These are phyloP conservation scores for Candida dajiaensis DNA, from an alignment of 805 yeast genomes.

Conservation along the genomic window DNA sequence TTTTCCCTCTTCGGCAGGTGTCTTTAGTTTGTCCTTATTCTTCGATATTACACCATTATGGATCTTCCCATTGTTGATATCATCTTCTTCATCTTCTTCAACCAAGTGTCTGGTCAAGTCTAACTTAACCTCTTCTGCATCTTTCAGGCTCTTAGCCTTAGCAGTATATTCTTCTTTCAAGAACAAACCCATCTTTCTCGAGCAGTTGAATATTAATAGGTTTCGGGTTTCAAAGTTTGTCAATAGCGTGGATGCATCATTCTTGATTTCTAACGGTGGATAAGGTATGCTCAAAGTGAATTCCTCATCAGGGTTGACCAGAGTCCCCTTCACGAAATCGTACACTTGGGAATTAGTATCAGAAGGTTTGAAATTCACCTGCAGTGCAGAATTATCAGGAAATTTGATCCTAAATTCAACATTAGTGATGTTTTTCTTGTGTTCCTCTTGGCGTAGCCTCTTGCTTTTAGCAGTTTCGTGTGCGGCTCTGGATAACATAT, in stretches of 20 bases:
- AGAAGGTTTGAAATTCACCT: conserved; percentile 40
- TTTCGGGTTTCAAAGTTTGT: conserved; percentile 43
- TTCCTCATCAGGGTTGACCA: conserved; percentile 23
- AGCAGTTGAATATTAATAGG: conserved; percentile 30
- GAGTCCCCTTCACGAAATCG: conserved; percentile 21
- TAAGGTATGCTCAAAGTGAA: conserved; percentile 42
- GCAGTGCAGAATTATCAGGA: conserved; percentile 50
- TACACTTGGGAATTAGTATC: conserved; percentile 34
- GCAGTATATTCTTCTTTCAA: conserved; percentile 25
- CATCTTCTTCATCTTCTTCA: conserved; percentile 1
- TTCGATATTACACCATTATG: conserved; percentile 18
- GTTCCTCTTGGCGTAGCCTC: conserved; percentile 26
- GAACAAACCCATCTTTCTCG: conserved; percentile 19
- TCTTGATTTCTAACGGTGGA: conserved; percentile 33
- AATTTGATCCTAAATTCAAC: conserved; percentile 44
- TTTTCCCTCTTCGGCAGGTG: not conserved
- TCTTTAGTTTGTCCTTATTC: not conserved
- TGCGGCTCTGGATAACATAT: conserved; percentile 39
- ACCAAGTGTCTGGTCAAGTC: conserved; percentile 9
- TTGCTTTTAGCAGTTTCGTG: conserved; percentile 34
- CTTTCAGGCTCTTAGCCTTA: conserved; percentile 28
- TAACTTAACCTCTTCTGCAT: conserved; percentile 24
- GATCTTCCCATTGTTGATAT: conserved; percentile 9
- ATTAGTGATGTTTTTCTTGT: conserved; percentile 22
- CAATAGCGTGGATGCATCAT: conserved; percentile 25